Percentiles rank a stretch among this genome's conserved stretches.
These are phyloP conservation scores for Hordeum marinum DNA, from an alignment of 176 grass and related monocot species.

Conservation along the genomic window DNA sequence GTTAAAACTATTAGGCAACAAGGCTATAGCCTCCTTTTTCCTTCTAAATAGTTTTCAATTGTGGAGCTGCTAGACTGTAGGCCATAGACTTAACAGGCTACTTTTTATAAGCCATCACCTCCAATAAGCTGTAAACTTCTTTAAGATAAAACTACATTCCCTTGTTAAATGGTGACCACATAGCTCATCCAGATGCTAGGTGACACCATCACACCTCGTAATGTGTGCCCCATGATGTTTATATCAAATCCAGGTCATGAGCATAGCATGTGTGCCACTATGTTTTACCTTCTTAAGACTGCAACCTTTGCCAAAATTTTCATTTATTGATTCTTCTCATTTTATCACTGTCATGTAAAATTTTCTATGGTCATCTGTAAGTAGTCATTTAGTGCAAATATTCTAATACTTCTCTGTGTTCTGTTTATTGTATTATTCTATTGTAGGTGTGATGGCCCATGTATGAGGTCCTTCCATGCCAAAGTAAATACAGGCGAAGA, in stretches of 20 bases:
- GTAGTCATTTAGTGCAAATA: neutral
- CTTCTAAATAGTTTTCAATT: neutral
- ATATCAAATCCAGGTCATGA: neutral
- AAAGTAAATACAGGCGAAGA: constrained; percentile 56
- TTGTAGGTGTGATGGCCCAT: constrained; percentile 87
- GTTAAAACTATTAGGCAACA: neutral
- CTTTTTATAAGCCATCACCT: neutral
- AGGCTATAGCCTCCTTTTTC: neutral
- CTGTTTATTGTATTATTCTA: constrained; percentile 16
- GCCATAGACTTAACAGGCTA: neutral
- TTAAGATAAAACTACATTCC: neutral
- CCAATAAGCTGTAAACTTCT: neutral
- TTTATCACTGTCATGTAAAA: neutral
- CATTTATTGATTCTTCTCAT: constrained; percentile 11
- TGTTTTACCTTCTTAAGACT: neutral
- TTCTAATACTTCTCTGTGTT: neutral
- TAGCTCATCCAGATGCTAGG: neutral
- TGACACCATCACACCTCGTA: neutral
- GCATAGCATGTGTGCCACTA: neutral
- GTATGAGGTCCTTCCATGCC: constrained; percentile 96
- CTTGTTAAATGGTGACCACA: neutral
- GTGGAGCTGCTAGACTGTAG: neutral
- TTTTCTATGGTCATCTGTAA: neutral
- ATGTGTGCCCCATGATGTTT: neutral
- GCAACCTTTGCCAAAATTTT: neutral